Base-by-base conservation (phyloP, 2,329 filamentous ascomycete genomes). In the Diaporthe vaccinii region DNA sequence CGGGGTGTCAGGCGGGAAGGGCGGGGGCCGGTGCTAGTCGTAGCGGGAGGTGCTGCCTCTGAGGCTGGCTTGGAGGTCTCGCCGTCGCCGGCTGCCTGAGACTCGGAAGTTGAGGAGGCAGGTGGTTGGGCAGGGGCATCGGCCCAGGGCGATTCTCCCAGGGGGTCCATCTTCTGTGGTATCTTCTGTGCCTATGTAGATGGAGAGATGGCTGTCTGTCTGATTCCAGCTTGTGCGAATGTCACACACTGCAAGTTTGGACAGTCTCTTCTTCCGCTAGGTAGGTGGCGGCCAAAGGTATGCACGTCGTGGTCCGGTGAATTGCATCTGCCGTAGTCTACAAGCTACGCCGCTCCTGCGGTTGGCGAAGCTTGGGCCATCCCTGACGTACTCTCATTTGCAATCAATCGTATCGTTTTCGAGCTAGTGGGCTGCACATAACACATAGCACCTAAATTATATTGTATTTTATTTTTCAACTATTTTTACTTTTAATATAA, bases 91-190 rank as follows among this genome's bases (percentile, higher is more conserved):
- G 74, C 57, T 59, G 80, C 75, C 34, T 78, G 77, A 25, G 79
- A 73, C 68, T 84, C 80, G 74, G 84, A 83, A 71, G 81, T 62
- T 15, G 74, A n/a, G 51, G 70, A 59, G 57, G 67, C 49, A 36
- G 71, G 77, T 75, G 53, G 79, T 78, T 81, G 78, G 74, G 78
- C 78, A 78, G 80, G 80, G 49, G 86, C 84, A 81, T 89, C 88
- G 80, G 87, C 88, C 88, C 88, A 90, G 25, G 88, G 88, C 72
- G 88, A 88, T 79, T 89, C 86, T 81, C 88, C 86, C 77, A 88
- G 84, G 68, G 82, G 81, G 78, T 89, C 87, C 87, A 89, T 89
- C 75, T 44, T 58, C 41, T 57, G 34, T 55, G 7, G 46, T 41
- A 14, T 17, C 8, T 31, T 46, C 7, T 41, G 22, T 36, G 34